phyloP scores from a whole-genome alignment of 805 yeast species.

The Brettanomyces anomalus region DNA sequence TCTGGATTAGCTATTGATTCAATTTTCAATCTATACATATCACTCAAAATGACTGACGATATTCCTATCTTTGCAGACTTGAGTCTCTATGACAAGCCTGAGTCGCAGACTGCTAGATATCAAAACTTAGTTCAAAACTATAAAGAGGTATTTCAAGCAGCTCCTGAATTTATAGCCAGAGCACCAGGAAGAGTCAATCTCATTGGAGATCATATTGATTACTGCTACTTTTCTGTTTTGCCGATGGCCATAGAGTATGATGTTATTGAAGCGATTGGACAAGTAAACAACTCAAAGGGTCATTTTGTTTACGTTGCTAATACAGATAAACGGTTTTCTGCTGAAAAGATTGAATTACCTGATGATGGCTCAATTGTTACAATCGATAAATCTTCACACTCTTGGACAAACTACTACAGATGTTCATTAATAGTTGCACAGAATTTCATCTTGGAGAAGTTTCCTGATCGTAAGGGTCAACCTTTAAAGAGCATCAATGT shows the following conservation, averaged over 20 bases:
- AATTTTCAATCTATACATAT: too few species aligned
- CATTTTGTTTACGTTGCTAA: not conserved
- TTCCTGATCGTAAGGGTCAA: not conserved
- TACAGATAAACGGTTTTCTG: not conserved
- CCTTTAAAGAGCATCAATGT: constrained; percentile 1
- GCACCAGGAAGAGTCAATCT: constrained; percentile 1
- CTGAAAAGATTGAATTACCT: not conserved
- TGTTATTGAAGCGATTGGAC: not conserved
- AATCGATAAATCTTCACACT: not conserved
- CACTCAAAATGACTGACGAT: not conserved
- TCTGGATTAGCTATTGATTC: too few species aligned
- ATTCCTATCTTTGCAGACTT: not conserved
- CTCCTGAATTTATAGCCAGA: not conserved
- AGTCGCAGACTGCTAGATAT: constrained; percentile 1
- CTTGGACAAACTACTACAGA: constrained; percentile 1
- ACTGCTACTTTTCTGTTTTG: constrained; percentile 1
- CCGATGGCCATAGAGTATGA: constrained; percentile 3
- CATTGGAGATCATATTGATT: constrained; percentile 2
- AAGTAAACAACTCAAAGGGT: not conserved
- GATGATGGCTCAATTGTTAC: not conserved
- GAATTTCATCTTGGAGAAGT: not conserved
- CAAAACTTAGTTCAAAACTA: not conserved
- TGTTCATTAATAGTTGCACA: constrained; percentile 1
- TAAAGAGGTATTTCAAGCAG: not conserved
- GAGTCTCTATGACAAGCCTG: not conserved